Conservation (phyloP, 192 early-diverging fungal species). For the Mortierella hygrophila region DNA sequence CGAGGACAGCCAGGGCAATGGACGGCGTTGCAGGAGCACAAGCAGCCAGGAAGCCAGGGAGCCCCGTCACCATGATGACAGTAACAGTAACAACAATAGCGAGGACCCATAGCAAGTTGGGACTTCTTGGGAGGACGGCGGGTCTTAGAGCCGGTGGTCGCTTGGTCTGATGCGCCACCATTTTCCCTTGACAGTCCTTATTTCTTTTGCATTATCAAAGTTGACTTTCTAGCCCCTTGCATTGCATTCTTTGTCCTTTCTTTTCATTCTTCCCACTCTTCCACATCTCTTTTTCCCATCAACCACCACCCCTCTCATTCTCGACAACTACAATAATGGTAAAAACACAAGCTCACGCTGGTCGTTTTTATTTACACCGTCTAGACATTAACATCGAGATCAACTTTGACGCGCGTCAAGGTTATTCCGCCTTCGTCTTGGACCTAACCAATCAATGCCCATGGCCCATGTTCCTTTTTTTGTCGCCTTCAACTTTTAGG, state of each 20-base stretch:
- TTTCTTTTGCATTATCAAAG: too few species aligned
- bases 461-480: neutral
- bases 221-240: neutral
- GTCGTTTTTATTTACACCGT: neutral
- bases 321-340: constrained; percentile 3
- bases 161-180: constrained; percentile 13
- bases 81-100: neutral
- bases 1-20: neutral
- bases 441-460: neutral
- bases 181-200: neutral
- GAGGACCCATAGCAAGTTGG: neutral
- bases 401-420: neutral
- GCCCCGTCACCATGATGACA: neutral
- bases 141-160: neutral
- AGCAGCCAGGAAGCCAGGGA: neutral
- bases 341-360: neutral
- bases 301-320: neutral
- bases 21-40: neutral
- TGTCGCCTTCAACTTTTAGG: neutral
- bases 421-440: neutral
- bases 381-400: constrained; percentile 3
- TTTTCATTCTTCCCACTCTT: neutral
- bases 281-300: neutral
- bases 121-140: neutral
- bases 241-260: neutral